Evolutionary conservation across 805 yeast species (phyloP).

Genomic region (Debaryomyces prosopidis): DNA sequence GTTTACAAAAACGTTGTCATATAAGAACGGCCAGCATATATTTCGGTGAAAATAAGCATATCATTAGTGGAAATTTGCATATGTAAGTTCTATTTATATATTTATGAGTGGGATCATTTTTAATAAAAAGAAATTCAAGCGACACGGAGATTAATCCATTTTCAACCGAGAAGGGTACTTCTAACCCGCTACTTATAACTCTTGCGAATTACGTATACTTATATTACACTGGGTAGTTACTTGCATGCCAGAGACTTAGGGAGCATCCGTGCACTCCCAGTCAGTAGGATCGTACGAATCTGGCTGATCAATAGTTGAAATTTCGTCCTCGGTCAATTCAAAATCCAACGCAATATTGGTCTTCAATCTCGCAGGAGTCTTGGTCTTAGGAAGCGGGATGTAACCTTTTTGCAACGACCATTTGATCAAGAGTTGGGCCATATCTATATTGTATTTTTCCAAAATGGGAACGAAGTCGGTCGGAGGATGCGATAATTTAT

Average conservation of each 20-base stretch:
- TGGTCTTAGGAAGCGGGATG: constrained; percentile 36
- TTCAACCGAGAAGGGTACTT: too few species aligned
- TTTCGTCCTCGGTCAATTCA: constrained; percentile 26
- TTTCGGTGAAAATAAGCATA: too few species aligned
- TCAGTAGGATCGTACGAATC: constrained; percentile 68
- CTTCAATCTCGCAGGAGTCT: constrained; percentile 21
- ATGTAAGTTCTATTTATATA: too few species aligned
- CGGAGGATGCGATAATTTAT: constrained; percentile 23
- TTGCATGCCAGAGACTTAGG: constrained; percentile 23
- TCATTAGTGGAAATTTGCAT: too few species aligned
- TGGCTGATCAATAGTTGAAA: constrained; percentile 27
- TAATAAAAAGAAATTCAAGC: too few species aligned
- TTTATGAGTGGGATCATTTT: too few species aligned
- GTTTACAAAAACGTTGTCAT: too few species aligned
- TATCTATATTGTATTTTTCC: constrained; percentile 36
- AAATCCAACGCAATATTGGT: constrained; percentile 26
- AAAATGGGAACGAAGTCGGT: constrained; percentile 18
- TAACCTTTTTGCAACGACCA: constrained; percentile 53
- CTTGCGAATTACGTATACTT: too few species aligned
- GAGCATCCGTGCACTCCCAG: constrained; percentile 71
- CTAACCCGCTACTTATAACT: too few species aligned
- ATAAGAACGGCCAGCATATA: too few species aligned
- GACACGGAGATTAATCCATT: too few species aligned
- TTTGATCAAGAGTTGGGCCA: constrained; percentile 48
- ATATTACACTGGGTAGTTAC: too few species aligned